A percentile compares a stretch with the other conserved stretches of the same genome.
Evolutionary conservation across 2,329 filamentous ascomycete species (phyloP).

Genomic region (Fusarium mangiferae): DNA sequence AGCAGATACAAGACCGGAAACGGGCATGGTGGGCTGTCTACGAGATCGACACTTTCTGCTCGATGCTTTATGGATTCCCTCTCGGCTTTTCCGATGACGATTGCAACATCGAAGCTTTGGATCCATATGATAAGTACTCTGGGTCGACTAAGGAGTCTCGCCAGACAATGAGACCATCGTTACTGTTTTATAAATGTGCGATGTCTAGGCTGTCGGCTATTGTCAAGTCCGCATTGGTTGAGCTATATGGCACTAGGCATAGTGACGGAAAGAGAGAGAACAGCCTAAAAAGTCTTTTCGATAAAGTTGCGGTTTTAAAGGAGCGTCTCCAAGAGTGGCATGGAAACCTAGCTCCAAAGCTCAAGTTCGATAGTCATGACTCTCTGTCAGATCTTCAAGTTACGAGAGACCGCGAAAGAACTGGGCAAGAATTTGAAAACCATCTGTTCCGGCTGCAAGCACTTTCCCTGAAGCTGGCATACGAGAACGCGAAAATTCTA

Average conservation of each 20-base stretch:
- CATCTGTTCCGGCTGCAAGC: conserved; percentile 47
- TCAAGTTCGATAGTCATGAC: background rate
- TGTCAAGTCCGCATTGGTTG: conserved; percentile 19
- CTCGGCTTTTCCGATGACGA: conserved; percentile 38
- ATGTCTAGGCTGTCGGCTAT: conserved; percentile 37
- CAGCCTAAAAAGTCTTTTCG: background rate
- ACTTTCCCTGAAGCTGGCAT: conserved; percentile 47
- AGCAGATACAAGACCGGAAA: conserved; percentile 44
- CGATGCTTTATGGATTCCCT: conserved; percentile 53
- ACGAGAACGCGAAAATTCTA: conserved; percentile 48
- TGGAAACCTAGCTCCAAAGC: background rate
- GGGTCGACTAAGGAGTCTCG: background rate
- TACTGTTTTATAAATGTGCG: conserved; percentile 37
- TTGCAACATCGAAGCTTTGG: rapidly evolving
- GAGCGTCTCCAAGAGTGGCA: conserved; percentile 6
- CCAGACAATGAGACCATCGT: background rate
- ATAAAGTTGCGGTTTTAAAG: background rate
- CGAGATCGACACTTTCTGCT: conserved; percentile 54
- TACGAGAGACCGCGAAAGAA: background rate
- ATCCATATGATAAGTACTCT: conserved; percentile 9
- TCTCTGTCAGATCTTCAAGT: rapidly evolving
- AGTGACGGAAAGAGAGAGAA: background rate
- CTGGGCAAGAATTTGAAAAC: background rate
- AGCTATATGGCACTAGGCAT: conserved; percentile 18
- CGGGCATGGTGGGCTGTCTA: conserved; percentile 55